Conservation (phyloP, 345 rosid species). For the Psidium guajava region DNA sequence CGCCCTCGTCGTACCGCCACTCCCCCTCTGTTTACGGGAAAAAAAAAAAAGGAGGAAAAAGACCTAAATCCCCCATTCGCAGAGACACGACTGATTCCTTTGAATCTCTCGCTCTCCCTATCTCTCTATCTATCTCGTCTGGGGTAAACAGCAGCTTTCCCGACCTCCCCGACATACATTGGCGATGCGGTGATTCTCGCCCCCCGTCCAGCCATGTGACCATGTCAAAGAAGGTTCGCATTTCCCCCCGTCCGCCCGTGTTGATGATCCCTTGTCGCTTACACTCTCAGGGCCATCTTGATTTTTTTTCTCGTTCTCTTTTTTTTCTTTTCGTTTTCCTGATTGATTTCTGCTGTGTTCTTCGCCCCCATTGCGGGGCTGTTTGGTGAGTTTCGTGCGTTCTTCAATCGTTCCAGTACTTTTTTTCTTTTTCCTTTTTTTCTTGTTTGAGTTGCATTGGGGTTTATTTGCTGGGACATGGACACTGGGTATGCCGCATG, state of each 20-base stretch:
- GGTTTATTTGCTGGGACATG: background rate
- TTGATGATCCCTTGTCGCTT: background rate
- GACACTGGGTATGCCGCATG: background rate
- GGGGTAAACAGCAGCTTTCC: background rate
- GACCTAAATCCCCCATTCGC: conserved; percentile 14
- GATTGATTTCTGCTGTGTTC: background rate
- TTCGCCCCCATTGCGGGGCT: background rate
- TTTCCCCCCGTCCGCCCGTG: background rate
- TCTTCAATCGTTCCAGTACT: background rate
- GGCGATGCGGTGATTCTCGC: conserved; percentile 1
- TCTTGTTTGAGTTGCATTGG: background rate
- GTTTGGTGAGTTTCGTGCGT: background rate
- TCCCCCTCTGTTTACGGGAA: background rate
- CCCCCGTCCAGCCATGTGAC: conserved; percentile 2
- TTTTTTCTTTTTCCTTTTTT: background rate
- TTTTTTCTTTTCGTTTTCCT: too few species aligned
- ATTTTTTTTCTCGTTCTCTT: background rate
- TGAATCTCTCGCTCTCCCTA: conserved; percentile 6
- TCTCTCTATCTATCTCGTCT: background rate
- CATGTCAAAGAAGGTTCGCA: conserved; percentile 8
- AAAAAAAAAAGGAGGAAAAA: conserved; percentile 8
- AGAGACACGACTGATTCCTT: background rate
- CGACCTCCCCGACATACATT: background rate
- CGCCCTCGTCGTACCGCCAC: background rate
- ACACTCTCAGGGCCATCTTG: background rate